Evolutionary conservation across 2,329 filamentous ascomycete species (phyloP), one percentile per base, ranked within the genome.

Genomic region (Cladosporium sp.): DNA sequence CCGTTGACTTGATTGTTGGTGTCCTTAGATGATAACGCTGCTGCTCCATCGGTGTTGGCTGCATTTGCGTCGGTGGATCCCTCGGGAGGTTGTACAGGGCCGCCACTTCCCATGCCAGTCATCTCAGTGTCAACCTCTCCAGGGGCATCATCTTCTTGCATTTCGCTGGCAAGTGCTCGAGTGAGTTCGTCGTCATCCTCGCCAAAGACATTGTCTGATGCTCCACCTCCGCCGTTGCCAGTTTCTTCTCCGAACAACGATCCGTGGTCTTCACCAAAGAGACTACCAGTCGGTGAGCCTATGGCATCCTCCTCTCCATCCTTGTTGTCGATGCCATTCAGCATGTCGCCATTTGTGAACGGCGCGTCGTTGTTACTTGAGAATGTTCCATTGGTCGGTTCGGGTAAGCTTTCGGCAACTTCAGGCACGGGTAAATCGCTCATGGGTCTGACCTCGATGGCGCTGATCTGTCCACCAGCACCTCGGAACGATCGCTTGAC

Each of bases 121-220:
- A 80, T 79, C 34, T 78, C 74, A 2, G 75, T 66, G 61, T 79
- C 74, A 17, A 67, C 69, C 61, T 73, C 56, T n/a, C 63, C 66
- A 12, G 66, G 59, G 12, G 71, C 72, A 60, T 78, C 75, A 14
- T 61, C 60, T 38, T 75, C 76, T 59, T 77, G 72, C 52, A 74
- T 70, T 17, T 79, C 78, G 50, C 73, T 78, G 38, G 85, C 86
- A 74, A 96, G 88, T 1, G 88, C 88, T 58, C 86, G 79, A 3
- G 87, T 87, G 65, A 95, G 92, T 64, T 92, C 89, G 65, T 92
- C 87, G 60, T 95, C 91, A 40, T 96, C 91, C 43, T 96, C 91
- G 12, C 88, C 87, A 91, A 95, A 4, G 73, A 76, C 45, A 47
- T 67, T 67, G 20, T 64, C 63, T 82, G 78, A 70, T 73, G 73